A percentile compares a stretch with the other conserved stretches of the same genome.
These are phyloP conservation scores for Boletellus dicymbophilus DNA, from an alignment of 1,284 basidiomycete genomes.

Conservation along the genomic window DNA sequence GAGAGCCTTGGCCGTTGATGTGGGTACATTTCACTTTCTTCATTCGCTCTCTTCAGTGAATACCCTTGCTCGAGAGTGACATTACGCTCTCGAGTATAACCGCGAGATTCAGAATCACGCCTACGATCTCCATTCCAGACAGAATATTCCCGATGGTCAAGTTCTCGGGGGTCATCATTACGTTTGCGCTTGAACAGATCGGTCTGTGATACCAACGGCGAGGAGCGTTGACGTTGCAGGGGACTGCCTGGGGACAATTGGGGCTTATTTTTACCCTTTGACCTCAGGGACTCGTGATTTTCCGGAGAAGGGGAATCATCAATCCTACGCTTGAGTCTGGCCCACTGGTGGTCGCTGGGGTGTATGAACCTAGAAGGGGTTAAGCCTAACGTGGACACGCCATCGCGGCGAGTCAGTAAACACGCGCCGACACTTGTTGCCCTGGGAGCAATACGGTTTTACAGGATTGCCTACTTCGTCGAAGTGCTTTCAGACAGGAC, in stretches of 20 bases:
- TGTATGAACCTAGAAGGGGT: conserved; percentile 48
- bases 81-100: conserved; percentile 22
- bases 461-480: conserved; percentile 42
- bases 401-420: conserved; percentile 6
- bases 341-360: conserved; percentile 48
- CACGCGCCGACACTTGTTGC: conserved; percentile 48
- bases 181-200: conserved; percentile 34
- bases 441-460: conserved; percentile 45
- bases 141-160: conserved; percentile 20
- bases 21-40: conserved; percentile 27
- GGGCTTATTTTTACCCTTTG: conserved; percentile 25
- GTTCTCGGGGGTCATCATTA: conserved; percentile 25
- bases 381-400: conserved; percentile 11
- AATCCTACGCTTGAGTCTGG: conserved; percentile 27
- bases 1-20: conserved; percentile 30
- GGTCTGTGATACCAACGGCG: conserved; percentile 32
- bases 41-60: conserved; percentile 30
- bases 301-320: conserved; percentile 16
- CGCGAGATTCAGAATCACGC: conserved; percentile 30
- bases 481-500: conserved; percentile 39
- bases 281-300: conserved; percentile 16
- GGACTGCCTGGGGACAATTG: conserved; percentile 24
- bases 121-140: conserved; percentile 23
- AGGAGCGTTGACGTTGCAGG: conserved; percentile 25
- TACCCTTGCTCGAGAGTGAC: conserved; percentile 13